Percentiles rank a stretch among this genome's conserved stretches.
Evolutionary conservation across 2,329 filamentous ascomycete species (phyloP).

Genomic region (Pseudopyrenochaeta lycopersici): DNA sequence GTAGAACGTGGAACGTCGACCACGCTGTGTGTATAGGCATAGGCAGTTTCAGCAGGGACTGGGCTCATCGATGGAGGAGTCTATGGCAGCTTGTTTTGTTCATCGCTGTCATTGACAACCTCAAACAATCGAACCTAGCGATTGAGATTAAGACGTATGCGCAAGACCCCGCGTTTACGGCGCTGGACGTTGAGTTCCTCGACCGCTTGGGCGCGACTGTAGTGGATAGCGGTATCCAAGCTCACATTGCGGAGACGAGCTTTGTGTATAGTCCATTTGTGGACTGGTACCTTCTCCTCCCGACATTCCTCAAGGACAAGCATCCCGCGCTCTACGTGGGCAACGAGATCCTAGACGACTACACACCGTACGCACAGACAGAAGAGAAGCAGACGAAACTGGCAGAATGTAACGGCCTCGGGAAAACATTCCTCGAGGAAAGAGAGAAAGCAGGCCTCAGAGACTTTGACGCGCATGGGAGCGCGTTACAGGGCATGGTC

Average conservation of each 20-base stretch:
- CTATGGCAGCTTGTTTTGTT: slow-evolving; percentile 52
- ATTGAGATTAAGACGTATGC: slow-evolving; percentile 30
- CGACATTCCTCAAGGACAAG: slow-evolving; percentile 36
- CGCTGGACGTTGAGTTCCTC: slow-evolving; percentile 42
- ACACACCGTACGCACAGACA: slow-evolving; percentile 32
- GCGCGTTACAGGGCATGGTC: slow-evolving; percentile 45
- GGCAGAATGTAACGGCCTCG: slow-evolving; percentile 39
- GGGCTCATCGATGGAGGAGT: slow-evolving; percentile 42
- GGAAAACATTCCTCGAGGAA: slow-evolving; percentile 29
- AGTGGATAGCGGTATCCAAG: slow-evolving; percentile 20
- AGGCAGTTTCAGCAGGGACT: slow-evolving; percentile 47
- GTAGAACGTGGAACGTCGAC: slow-evolving; percentile 20
- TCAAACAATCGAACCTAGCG: slow-evolving; percentile 2
- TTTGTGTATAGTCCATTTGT: slow-evolving; percentile 51
- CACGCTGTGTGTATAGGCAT: slow-evolving; percentile 48
- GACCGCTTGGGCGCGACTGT: slow-evolving; percentile 28
- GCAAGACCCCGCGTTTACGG: slow-evolving; percentile 48
- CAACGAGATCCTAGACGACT: slow-evolving; percentile 47
- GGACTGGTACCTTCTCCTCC: slow-evolving; percentile 46
- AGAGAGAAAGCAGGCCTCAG: slow-evolving; percentile 26
- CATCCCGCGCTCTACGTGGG: slow-evolving; percentile 47
- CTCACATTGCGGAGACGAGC: slow-evolving; percentile 23
- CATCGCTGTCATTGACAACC: slow-evolving; percentile 26
- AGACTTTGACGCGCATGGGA: slow-evolving; percentile 41
- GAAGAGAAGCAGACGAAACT: slow-evolving; percentile 33